Base-by-base conservation (phyloP, 169 alveolate species). In the Cryptosporidium viatorum region DNA sequence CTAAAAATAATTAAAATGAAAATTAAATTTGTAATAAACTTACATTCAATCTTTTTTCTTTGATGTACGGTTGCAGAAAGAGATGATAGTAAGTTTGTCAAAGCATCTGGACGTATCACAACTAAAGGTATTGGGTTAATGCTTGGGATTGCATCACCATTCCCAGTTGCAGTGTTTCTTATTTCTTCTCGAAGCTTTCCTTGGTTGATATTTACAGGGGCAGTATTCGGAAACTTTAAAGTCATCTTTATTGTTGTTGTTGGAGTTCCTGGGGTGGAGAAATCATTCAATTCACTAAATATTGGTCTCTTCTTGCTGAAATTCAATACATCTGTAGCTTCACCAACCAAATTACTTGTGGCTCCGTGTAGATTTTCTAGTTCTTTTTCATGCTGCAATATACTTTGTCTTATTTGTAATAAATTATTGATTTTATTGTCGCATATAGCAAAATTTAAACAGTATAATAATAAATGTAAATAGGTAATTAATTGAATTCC, bases 41-140 rank as follows among this genome's bases (percentile, higher is more conserved):
- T 62, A 80, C 89, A 60, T 39, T 80, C 89, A 7, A 80, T 59
- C 29, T 80, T 80, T 31, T 43, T 80, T 39, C 89, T 80, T 29
- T 80, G 89, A 80, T 80, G 67, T 4, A 80, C 89, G 5, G 89
- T 62, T 80, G 89, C 89, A n/a, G 89, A 80, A 16, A 80, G 48
- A 26, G 89, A 80, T 26, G 89, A 60, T 41, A 80, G 6, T 50
- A 80, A 62, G 23, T 80, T 80, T 2, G 89, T 80, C 41, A 80
- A 62, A 10, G 89, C 89, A 43, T 80, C 89, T 9, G 89, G 89
- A 45, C 89, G 74, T 43, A 80, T 80, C 3, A 80, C 74, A 35
- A 80, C 89, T 62, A 80, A 62, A 29, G 89, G 89, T 35, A 80
- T 80, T 21, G 89, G 89, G 39, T 60, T 80, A 43, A 80, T 80